A percentile compares a stretch with the other conserved stretches of the same genome.
phyloP scores from a whole-genome alignment of 208 protist species.

The Trypanosoma boissoni region DNA sequence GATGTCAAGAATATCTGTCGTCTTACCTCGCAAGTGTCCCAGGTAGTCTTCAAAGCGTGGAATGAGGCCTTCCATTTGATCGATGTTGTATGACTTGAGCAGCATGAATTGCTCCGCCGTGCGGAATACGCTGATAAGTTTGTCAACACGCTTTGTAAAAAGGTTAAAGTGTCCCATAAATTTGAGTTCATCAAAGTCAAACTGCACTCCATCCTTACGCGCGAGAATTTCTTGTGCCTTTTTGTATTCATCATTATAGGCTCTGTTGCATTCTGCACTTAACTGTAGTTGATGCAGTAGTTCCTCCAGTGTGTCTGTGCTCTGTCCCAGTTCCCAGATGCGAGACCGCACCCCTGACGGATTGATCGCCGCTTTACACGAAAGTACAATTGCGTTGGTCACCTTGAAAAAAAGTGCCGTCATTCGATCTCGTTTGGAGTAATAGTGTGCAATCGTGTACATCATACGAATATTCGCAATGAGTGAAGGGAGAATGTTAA shows the following conservation, averaged over 20 bases:
- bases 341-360: slow-evolving; percentile 75
- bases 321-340: slow-evolving; percentile 92
- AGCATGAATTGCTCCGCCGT: slow-evolving; percentile 96
- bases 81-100: slow-evolving; percentile 92
- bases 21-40: slow-evolving; percentile 89
- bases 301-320: slow-evolving; percentile 62
- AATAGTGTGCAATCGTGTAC: slow-evolving; percentile 96
- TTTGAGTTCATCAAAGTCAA: slow-evolving; percentile 93
- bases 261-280: slow-evolving; percentile 91
- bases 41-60: slow-evolving; percentile 93
- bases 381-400: slow-evolving; percentile 95
- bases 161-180: slow-evolving; percentile 98
- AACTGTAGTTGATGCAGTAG: slow-evolving; percentile 80
- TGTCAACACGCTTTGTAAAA: slow-evolving; percentile 96
- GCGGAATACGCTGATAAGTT: slow-evolving; percentile 95
- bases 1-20: slow-evolving; percentile 94
- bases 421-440: slow-evolving; percentile 93
- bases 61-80: slow-evolving; percentile 93
- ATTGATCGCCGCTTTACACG: slow-evolving; percentile 93
- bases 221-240: slow-evolving; percentile 87
- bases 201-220: slow-evolving; percentile 71
- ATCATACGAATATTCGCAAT: slow-evolving; percentile 97
- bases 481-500: slow-evolving; percentile 92
- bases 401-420: slow-evolving; percentile 97
- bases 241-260: slow-evolving; percentile 93